These are phyloP conservation scores for Pythium sukuiense DNA, from an alignment of 352 stramenopile genomes.

Conservation along the genomic window DNA sequence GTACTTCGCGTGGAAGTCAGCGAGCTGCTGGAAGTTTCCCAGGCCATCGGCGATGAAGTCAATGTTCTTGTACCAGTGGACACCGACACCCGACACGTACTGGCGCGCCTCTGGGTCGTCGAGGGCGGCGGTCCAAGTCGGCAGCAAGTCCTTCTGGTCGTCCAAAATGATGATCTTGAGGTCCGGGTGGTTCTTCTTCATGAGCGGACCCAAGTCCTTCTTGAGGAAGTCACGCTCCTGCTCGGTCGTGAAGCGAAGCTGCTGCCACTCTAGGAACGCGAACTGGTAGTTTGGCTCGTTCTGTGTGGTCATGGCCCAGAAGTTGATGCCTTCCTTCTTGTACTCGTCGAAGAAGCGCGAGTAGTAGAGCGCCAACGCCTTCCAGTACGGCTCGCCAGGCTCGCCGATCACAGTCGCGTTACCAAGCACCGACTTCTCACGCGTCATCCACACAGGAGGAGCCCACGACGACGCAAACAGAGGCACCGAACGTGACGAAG, in stretches of 20 bases:
- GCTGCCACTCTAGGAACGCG: slow-evolving; percentile 50
- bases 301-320: slow-evolving; percentile 84
- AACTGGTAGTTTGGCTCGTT: slow-evolving; percentile 72
- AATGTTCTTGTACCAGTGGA: slow-evolving; percentile 83
- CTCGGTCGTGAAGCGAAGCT: slow-evolving; percentile 36
- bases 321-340: slow-evolving; percentile 53
- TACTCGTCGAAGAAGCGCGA: slow-evolving; percentile 73
- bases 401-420: slow-evolving; percentile 53
- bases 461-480: slow-evolving; percentile 80
- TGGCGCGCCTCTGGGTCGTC: slow-evolving; percentile 45
- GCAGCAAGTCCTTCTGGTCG: slow-evolving; percentile 73
- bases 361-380: slow-evolving; percentile 82
- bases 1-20: slow-evolving; percentile 51
- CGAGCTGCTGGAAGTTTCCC: slow-evolving; percentile 46
- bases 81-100: slow-evolving; percentile 77
- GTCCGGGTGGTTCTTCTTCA: slow-evolving; percentile 57
- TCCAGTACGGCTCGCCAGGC: slow-evolving; percentile 55
- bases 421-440: slow-evolving; percentile 42
- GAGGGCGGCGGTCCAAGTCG: slow-evolving; percentile 39
- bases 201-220: slow-evolving; percentile 58
- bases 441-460: slow-evolving; percentile 86
- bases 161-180: slow-evolving; percentile 80
- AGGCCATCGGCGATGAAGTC: slow-evolving; percentile 36
- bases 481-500: slow-evolving; percentile 42
- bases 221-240: slow-evolving; percentile 68